Evolutionary conservation across 768 basidiomycete genomes (phyloP).

Genomic region (Calocera cornea): DNA sequence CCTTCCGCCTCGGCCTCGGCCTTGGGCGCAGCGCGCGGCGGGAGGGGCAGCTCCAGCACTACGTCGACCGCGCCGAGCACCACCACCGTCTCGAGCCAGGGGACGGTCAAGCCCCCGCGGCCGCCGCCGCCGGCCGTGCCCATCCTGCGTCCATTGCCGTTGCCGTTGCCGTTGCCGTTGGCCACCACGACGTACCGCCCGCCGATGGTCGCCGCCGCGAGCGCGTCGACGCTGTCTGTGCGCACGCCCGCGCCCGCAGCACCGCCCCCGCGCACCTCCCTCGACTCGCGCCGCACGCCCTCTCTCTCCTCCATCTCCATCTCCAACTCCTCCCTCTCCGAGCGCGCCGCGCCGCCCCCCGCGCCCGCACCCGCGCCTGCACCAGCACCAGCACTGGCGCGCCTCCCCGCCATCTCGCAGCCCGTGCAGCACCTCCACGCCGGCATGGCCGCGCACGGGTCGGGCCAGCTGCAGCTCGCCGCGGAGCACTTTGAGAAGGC

Average conservation of each 20-base stretch:
- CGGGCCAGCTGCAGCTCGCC: slow-evolving; percentile 17
- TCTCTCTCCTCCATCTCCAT: background rate
- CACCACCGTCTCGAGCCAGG: slow-evolving; percentile 3
- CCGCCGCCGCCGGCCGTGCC: background rate
- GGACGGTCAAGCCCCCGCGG: background rate
- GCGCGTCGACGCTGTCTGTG: no score
- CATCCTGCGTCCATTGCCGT: background rate
- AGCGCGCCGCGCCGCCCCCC: background rate
- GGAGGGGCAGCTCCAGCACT: no score
- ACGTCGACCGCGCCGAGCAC: slow-evolving; percentile 7
- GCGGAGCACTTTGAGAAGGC: slow-evolving; percentile 19
- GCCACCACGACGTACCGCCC: no score
- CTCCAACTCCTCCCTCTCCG: background rate
- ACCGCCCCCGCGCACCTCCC: background rate
- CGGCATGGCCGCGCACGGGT: slow-evolving; percentile 20
- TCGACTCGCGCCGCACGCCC: background rate
- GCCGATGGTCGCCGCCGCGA: no score
- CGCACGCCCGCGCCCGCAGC: background rate
- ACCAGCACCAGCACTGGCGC: slow-evolving; percentile 1
- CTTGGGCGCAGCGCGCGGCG: background rate
- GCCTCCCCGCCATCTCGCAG: slow-evolving; percentile 6
- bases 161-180: no score
- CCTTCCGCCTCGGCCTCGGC: background rate
- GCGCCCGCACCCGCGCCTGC: background rate
- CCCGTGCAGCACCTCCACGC: slow-evolving; percentile 9